Evolutionary conservation across 192 early-diverging fungal species (phyloP).

Genomic region (Backusella westeae): DNA sequence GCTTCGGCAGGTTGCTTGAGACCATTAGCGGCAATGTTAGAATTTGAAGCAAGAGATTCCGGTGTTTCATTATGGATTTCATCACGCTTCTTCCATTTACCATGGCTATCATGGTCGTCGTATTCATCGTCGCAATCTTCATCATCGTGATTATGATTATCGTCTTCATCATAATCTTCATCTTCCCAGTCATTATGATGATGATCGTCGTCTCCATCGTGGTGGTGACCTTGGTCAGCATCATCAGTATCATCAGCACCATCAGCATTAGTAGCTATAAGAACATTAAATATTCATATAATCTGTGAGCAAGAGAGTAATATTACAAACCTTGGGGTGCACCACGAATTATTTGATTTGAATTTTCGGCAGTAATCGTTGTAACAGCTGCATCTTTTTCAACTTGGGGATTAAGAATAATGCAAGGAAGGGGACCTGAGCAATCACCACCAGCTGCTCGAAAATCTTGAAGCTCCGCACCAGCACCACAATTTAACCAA

Average conservation of each 20-base stretch:
- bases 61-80: no score
- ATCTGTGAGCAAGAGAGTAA: no score
- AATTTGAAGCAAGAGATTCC: no score
- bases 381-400: background rate
- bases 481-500: background rate
- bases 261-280: no score
- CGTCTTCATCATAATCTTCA: background rate
- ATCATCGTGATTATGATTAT: background rate
- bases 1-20: no score
- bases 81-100: no score
- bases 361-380: background rate
- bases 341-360: background rate
- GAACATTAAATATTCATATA: no score
- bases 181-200: no score
- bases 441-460: background rate
- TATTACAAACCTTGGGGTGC: background rate
- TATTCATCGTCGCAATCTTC: background rate
- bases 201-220: background rate
- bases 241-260: no score
- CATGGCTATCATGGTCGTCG: background rate
- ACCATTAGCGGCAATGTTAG: no score
- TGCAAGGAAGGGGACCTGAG: background rate
- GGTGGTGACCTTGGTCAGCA: no score
- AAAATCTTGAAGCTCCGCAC: background rate
- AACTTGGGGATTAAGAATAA: background rate